Percentiles rank a stretch among this genome's conserved stretches.
Conservation (phyloP, 2,329 filamentous ascomycete genomes). For the Botrytis hyacinthi region DNA sequence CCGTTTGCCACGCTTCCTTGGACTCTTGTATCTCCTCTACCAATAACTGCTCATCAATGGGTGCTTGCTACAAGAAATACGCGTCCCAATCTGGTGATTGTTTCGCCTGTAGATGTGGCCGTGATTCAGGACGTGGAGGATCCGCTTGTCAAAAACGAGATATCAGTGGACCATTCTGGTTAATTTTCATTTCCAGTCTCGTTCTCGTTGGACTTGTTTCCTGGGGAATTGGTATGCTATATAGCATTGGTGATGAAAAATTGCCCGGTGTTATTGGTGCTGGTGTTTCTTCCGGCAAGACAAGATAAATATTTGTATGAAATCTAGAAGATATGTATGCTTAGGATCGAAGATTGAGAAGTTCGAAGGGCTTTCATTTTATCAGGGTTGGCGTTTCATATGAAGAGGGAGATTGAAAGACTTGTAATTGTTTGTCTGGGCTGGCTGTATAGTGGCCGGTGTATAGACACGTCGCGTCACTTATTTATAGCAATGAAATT, state of each 20-base stretch:
- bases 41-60: conserved; percentile 78
- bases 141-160: conserved; percentile 88
- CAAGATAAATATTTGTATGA: conserved; percentile 30
- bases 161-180: conserved; percentile 82
- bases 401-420: conserved; percentile 11
- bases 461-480: conserved; percentile 6
- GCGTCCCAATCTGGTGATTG: conserved; percentile 54
- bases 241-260: conserved; percentile 79
- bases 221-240: conserved; percentile 75
- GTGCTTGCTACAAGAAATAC: conserved; percentile 69
- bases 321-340: conserved; percentile 17
- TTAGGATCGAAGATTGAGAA: conserved; percentile 12
- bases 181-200: conserved; percentile 74
- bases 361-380: conserved; percentile 5
- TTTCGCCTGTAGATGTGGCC: conserved; percentile 72
- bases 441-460: conserved; percentile 17
- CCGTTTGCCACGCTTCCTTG: conserved; percentile 71
- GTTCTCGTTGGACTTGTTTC: conserved; percentile 65
- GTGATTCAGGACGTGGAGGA: conserved; percentile 52
- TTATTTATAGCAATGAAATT: conserved; percentile 14
- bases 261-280: conserved; percentile 95
- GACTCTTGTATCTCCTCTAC: conserved; percentile 69
- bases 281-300: conserved; percentile 71
- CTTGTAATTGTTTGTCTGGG: conserved; percentile 18
- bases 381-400: conserved; percentile 14